These are phyloP conservation scores for Stentor coeruleus DNA, from an alignment of 73 alveolate genomes.

Conservation along the genomic window DNA sequence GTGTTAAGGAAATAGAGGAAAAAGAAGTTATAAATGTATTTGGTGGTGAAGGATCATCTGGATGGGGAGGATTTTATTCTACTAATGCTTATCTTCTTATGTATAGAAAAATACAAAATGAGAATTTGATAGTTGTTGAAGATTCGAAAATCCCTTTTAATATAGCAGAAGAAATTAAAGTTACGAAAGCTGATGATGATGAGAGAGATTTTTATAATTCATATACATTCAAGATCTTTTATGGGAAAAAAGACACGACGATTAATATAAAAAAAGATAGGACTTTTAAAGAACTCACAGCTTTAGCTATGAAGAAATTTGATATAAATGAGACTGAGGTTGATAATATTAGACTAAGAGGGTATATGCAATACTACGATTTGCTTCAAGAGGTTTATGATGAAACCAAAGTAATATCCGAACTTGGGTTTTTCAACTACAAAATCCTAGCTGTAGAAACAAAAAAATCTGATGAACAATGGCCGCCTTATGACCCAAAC, in stretches of 20 bases:
- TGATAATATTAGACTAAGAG: slow-evolving; percentile 26
- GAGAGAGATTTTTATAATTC: not conserved
- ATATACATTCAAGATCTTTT: not conserved
- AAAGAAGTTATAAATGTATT: slow-evolving; percentile 57
- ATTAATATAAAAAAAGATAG: not conserved
- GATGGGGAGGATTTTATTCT: not conserved
- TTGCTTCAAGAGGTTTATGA: slow-evolving; percentile 19
- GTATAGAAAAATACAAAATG: not conserved
- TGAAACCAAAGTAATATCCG: not conserved
- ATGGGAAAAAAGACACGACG: not conserved
- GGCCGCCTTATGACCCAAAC: not conserved
- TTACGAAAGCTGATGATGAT: not conserved
- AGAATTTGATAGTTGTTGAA: not conserved
- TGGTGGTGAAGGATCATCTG: slow-evolving; percentile 55
- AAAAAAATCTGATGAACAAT: not conserved
- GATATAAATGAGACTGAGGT: not conserved
- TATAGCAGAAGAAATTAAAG: not conserved
- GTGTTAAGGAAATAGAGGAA: slow-evolving; percentile 62
- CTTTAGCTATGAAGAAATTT: not conserved
- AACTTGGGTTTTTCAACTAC: not conserved
- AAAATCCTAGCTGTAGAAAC: slow-evolving; percentile 26
- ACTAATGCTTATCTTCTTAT: slow-evolving; percentile 12
- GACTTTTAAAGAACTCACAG: not conserved
- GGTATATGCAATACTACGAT: not conserved
- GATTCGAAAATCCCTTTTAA: not conserved